Evolutionary conservation across 2,329 filamentous ascomycete species (phyloP), one percentile per base, ranked within the genome.

Genomic region (Fusarium coffeatum): DNA sequence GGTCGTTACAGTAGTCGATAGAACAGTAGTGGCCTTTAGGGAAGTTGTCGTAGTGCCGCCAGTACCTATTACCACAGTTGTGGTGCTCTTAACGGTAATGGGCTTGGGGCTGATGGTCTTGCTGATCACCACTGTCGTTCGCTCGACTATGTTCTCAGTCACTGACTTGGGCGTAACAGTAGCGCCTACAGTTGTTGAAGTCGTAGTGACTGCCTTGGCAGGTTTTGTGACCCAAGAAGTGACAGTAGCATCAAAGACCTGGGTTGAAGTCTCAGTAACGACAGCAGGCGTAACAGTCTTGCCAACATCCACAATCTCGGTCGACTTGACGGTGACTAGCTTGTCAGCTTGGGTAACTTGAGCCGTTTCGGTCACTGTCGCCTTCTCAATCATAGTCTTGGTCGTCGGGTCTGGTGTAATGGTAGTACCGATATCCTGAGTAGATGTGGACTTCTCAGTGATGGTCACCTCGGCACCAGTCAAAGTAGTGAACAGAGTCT

Each of bases 211-310:
- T 47, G 59, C 59, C 55, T 74, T 72, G 48, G 59, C 54, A 11
- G 45, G 55, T 8, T 55, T 65, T 37, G 64, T 70, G 8, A 59
- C 43, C 64, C 64, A 71, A 18, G 68, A 71, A 23, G 59, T 69
- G 32, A 68, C 49, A n/a, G 68, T 71, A 1, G 53, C 55, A 3
- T 60, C 74, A 47, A 48, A 43, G 2, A 72, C 58, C 27, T 68
- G 30, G 7, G 67, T 72, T 18, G 67, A 60, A 3, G 68, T 75
- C 56, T 68, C 55, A 13, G 73, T 75, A 37, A 76, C 69, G 2
- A 72, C 64, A 25, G 60, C 66, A 1, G 78, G 78, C 3, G 79
- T 80, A 47, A 79, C 55, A 4, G 78, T 81, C 3, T 68, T 72
- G 8, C 77, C 78, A 27, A 78, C 74, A 48, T 79, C 74, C 23